Evolutionary conservation across 1,284 basidiomycete species (phyloP), one percentile per base, ranked within the genome.

Genomic region (Cryptococcus amylolentus): DNA sequence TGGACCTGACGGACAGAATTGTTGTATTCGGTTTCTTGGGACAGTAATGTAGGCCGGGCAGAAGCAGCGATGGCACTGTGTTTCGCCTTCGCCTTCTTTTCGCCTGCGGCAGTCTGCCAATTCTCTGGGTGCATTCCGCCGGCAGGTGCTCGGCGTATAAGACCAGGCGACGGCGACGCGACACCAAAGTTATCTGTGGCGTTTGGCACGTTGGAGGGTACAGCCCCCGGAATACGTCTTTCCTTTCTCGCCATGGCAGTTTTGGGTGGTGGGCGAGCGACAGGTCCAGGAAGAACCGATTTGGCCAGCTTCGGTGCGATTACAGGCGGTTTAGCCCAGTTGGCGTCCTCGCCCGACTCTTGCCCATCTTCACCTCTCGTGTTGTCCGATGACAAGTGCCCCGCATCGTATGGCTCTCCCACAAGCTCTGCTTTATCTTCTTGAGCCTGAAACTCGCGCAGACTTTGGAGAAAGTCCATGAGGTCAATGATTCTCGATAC

Each of bases 401-500:
- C 23, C 23, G 23, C 23, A 23, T 23, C 23, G 31, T 8, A 8
- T 35, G 3, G 10, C 31, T 35, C 31, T 35, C 31, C 31, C 31
- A 35, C 40, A 42, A 42, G 1, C 44, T 46, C 44, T 20, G 8
- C n/a, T 14, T 14, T 14, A 7, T 8, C 13, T 46, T 20, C 18
- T 18, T 28, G 20, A 8, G 3, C 18, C 31, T 38, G 31, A 10
- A 26, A 20, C 37, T 18, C 28, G 13, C 48, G 20, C 37, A 49
- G 48, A 26, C 20, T 23, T 7, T 38, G 8, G 7, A 77, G 47
- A 4, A 73, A 51, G 43, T 71, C 69, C 64, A 72, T 68, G 20
- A 77, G 67, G 50, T 77, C 72, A 61, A 77, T 71, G 0, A 70
- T 71, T 1, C 52, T 60, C 2, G 62, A 58, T 16, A 75, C 63